phyloP scores from a whole-genome alignment of 1,139 yeast species.

The Debaryomyces subglobosus region DNA sequence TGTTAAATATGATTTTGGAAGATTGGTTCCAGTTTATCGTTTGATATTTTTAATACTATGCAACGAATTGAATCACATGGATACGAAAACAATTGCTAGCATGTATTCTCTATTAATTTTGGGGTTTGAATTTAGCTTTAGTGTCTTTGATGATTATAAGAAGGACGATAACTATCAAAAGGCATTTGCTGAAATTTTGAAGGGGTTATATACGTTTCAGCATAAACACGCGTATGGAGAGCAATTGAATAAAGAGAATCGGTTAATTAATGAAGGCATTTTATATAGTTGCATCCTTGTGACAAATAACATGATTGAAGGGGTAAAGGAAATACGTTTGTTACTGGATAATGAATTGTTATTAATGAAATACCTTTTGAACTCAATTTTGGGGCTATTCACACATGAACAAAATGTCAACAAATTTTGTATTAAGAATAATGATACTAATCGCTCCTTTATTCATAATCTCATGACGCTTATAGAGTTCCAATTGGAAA shows the following conservation, averaged over 20 bases:
- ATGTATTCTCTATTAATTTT: constrained; percentile 4
- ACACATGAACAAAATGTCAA: constrained; percentile 10
- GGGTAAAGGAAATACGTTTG: not conserved
- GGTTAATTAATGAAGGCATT: constrained; percentile 10
- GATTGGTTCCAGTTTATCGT: constrained; percentile 29
- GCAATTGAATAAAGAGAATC: constrained; percentile 8
- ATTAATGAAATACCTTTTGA: constrained; percentile 21
- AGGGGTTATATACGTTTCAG: constrained; percentile 29
- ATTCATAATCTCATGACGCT: constrained; percentile 12
- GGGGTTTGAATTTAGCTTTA: constrained; percentile 10
- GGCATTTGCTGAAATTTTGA: constrained; percentile 30
- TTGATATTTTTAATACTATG: constrained; percentile 30
- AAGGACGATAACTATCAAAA: constrained; percentile 14
- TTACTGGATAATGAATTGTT: constrained; percentile 8
- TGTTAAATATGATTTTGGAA: constrained; percentile 14
- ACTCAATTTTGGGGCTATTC: constrained; percentile 21
- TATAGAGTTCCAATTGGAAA: constrained; percentile 13
- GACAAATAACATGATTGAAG: constrained; percentile 4
- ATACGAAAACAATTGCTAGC: constrained; percentile 7
- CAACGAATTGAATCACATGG: constrained; percentile 18
- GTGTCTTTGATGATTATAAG: constrained; percentile 5
- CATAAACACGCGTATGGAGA: constrained; percentile 22
- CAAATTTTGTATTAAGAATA: not conserved
- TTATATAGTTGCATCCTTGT: constrained; percentile 5
- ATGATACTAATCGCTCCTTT: constrained; percentile 9